Evolutionary conservation across 345 rosid genomes (phyloP).

Genomic region (Citrus cavaleriei): DNA sequence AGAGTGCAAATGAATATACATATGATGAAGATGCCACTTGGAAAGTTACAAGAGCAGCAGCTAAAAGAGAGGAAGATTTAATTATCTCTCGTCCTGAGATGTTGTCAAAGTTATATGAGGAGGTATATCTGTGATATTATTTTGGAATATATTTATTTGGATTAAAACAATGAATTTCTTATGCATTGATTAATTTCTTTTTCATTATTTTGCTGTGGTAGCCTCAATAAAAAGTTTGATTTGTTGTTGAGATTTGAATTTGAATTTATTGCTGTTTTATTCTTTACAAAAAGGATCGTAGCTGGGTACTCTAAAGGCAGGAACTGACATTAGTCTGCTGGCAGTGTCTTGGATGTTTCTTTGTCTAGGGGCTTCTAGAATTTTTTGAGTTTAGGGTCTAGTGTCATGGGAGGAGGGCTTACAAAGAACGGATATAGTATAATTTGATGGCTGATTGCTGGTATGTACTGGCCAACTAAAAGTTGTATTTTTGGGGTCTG

Average conservation of each 20-base stretch:
- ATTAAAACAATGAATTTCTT: background rate
- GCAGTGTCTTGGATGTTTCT: background rate
- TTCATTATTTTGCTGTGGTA: background rate
- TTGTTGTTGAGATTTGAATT: constrained; percentile 4
- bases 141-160: background rate
- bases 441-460: background rate
- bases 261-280: background rate
- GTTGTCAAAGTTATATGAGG: constrained; percentile 73
- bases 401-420: background rate
- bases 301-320: background rate
- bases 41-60: constrained; percentile 99
- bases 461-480: background rate
- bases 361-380: background rate
- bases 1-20: constrained; percentile 97
- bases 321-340: background rate
- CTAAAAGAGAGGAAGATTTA: too few relatives aligned
- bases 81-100: constrained; percentile 97
- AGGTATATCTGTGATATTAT: constrained; percentile 43
- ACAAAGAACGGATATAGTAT: background rate
- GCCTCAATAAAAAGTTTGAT: constrained; percentile 2
- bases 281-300: background rate
- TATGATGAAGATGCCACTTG: constrained; percentile 99
- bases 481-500: background rate
- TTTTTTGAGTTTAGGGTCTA: background rate
- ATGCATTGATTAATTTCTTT: background rate